Base-by-base conservation (phyloP, 345 rosid genomes). In the Aquilaria malaccensis region DNA sequence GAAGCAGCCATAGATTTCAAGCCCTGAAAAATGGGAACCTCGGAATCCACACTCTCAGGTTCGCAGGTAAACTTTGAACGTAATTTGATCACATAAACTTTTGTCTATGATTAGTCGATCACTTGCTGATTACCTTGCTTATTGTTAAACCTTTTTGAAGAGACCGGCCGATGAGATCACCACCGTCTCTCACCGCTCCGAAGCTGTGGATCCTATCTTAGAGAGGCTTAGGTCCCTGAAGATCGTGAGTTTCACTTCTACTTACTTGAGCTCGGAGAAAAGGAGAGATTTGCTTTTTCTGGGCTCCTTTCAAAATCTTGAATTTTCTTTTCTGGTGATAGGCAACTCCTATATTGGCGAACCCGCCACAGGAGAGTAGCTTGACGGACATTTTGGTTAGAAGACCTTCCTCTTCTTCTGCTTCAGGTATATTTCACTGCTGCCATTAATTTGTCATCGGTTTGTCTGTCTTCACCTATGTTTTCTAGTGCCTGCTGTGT, bases 311-410 rank as follows among this genome's bases (percentile, higher is more conserved):
- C 51, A 32, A 13, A 50, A 31, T 46, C 14, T 62, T 53, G 9
- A 9, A 56, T 48, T 30, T 29, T 41, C 49, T 15, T 22, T 37
- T 54, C 33, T 43, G 37, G 61, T 56, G 70, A 64, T 74, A 94
- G 99, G 70, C 92, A 53, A 71, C 73, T 53, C 99, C 97, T 46
- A 85, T 94, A 64, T 60, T 94, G 69, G 85, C 84, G 64, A 71
- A 86, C 2, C 77, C 77, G 58, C 97, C 83, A 12, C 56, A 77
- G 50, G 96, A 88, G 66, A 75, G 83, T 67, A 94, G 96, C 89
- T 79, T 94, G 85, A 87, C 96, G 55, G 99, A 94, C 67, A 94
- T 94, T 75, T 80, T 90, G 67, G 91, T 94, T 45, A 77, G 92
- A 56, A 94, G 83, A 79, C 72, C 95, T 1, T 60, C 84, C 2